Evolutionary conservation across 345 rosid species (phyloP).

Genomic region (Tarenaya hassleriana): DNA sequence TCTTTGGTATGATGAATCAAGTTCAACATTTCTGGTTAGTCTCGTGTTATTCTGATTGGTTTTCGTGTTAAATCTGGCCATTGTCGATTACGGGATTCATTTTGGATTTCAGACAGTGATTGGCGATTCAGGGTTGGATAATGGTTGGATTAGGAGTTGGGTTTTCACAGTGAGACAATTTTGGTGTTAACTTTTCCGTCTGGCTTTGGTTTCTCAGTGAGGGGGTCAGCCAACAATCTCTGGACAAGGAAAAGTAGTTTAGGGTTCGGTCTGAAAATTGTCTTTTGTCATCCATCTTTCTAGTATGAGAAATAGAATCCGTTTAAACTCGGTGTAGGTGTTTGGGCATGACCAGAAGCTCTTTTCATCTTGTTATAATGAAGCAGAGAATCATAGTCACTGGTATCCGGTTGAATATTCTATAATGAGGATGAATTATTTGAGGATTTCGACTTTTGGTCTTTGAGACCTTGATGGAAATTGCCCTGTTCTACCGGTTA

Average conservation of each 20-base stretch:
- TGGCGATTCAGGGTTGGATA: no score
- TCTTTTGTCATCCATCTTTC: conserved; percentile 8
- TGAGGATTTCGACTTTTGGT: conserved; percentile 6
- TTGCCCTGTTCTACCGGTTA: background rate
- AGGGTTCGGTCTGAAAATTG: background rate
- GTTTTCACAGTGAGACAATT: conserved; percentile 7
- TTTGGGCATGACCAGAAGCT: no score
- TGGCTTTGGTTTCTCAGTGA: conserved; percentile 17
- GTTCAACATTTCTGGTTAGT: background rate
- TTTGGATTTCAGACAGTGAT: no score
- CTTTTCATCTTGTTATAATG: no score
- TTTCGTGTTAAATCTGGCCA: background rate
- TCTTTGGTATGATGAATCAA: background rate
- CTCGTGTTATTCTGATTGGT: conserved; percentile 6
- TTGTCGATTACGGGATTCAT: no score
- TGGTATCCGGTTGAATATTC: conserved; percentile 6
- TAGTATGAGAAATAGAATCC: conserved; percentile 12
- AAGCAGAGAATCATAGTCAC: no score
- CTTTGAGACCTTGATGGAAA: background rate
- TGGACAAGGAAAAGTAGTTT: background rate
- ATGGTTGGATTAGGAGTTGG: background rate
- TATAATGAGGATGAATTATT: background rate
- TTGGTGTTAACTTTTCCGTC: background rate
- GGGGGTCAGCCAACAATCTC: conserved; percentile 15
- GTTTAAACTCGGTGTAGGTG: no score